Evolutionary conservation across 305 asterid genomes (phyloP), one percentile per base, ranked within the genome.

Genomic region (Fraxinus dipetala): DNA sequence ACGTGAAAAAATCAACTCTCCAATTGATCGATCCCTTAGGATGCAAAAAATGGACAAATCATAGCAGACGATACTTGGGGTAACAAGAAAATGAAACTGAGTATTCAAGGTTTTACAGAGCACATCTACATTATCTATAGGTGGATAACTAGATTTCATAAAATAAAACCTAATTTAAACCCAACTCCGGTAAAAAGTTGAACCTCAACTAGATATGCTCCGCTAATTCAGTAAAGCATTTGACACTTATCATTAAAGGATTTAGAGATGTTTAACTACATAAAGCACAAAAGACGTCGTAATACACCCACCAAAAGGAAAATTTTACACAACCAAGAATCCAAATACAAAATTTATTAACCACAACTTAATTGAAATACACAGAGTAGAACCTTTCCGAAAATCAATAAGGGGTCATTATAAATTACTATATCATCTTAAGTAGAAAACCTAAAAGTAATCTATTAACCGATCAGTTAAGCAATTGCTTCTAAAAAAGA

Each of bases 271-370:
- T 4, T 26, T 16, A 24, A 4, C 73, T 65, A 26, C n/a, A 63
- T 63, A 63, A 24, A 63, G 5, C 35, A 65, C 34, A 10, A 8
- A 24, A 9, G 73, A 9, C 30, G n/a, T 24, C 34, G 1, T 36
- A 36, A 36, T 36, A 36, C 43, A 36, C 43, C 10, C 67, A 24
- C 30, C 70, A 22, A 61, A 61, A 8, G 70, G 30, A 20, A 61
- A 61, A 7, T 8, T 7, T 22, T 18, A 18, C 80, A 36, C 26
- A 34, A 75, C 51, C 75, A 70, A 59, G 65, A 14, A 63, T 13
- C 35, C 79, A 63, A 63, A 45, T 56, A 74, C 74, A 72, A 81
- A 56, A 56, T 56, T 56, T 56, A 56, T 38, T 48, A n/a, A 61
- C 54, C 76, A 78, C 5, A 54, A 56, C 76, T 70, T 5, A 56